Evolutionary conservation across 2,329 filamentous ascomycete genomes (phyloP), one percentile per base, ranked within the genome.

Genomic region (Byssochlamys sp.): DNA sequence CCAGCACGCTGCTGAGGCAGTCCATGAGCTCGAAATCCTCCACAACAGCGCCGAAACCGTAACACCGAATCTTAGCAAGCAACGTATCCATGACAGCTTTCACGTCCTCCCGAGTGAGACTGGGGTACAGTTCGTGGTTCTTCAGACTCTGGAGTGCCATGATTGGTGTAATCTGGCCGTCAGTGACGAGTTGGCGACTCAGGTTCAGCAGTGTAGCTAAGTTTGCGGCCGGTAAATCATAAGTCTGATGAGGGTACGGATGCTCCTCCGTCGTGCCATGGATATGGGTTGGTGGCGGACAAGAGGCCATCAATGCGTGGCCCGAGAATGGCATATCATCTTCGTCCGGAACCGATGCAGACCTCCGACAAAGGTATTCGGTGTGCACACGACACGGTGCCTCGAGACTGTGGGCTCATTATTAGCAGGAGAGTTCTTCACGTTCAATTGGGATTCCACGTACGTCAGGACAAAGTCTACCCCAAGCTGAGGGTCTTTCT

Each of bases 221-320:
- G 67, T 94, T 90, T 39, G 82, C 82, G 69, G 87, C 89, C 59
- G 81, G 85, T 4, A 94, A 77, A 69, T 94, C 87, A 76, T 90
- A 92, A 54, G 91, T 92, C 70, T 89, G 84, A 69, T 87, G 84
- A 55, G 80, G 80, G 66, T 85, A 85, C 52, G 77, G 73, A 33
- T 83, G 78, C 53, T 80, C 75, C 52, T 66, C 62, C 1, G 82
- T 81, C 31, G 80, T 78, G 51, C 76, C 76, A 58, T 77, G 74
- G 63, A 86, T 80, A 65, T 85, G 81, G 58, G 77, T 80, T 55
- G 85, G 83, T 4, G 91, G 90, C 52, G 92, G 91, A 69, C 90
- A 95, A 14, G 88, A 89, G 14, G 90, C 89, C 92, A 97, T 97
- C 63, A 97, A 79, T 3, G 90, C 91, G 72, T 99, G 94, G 48